phyloP scores from a whole-genome alignment of 805 yeast species.

The Lachancea lanzarotensis region DNA sequence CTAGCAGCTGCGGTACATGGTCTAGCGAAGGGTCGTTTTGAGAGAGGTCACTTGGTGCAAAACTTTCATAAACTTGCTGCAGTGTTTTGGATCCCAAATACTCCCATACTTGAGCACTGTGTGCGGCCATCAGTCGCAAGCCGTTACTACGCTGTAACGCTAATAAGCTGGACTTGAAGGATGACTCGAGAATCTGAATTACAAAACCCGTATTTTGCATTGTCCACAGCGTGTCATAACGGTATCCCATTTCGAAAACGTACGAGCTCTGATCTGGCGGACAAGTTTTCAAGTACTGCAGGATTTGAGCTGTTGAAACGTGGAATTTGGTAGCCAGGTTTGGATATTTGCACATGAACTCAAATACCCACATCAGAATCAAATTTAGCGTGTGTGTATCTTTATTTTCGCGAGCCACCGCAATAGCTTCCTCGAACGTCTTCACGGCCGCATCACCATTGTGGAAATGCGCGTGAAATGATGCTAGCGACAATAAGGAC shows the following conservation, averaged over 20 bases:
- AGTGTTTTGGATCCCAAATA: conserved; percentile 17
- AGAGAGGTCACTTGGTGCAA: background rate
- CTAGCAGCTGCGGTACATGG: conserved; percentile 13
- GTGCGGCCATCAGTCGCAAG: conserved; percentile 17
- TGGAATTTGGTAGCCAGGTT: conserved; percentile 44
- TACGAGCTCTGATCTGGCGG: conserved; percentile 24
- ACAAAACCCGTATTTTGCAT: conserved; percentile 47
- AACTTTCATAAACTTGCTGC: conserved; percentile 13
- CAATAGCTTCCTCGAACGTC: conserved; percentile 80
- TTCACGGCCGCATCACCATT: conserved; percentile 62
- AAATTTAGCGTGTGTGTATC: conserved; percentile 68
- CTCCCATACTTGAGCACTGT: conserved; percentile 16
- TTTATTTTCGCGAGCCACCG: conserved; percentile 79
- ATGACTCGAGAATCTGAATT: conserved; percentile 44
- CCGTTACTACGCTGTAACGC: conserved; percentile 39
- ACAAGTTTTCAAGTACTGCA: conserved; percentile 43
- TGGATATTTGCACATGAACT: conserved; percentile 65
- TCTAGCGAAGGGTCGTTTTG: background rate
- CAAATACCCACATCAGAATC: conserved; percentile 66
- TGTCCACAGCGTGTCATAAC: conserved; percentile 53
- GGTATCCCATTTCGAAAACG: conserved; percentile 50
- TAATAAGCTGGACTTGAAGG: conserved; percentile 50
- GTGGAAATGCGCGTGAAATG: conserved; percentile 62
- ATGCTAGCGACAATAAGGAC: conserved; percentile 66
- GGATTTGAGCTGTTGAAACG: conserved; percentile 56